Percentiles rank a stretch among this genome's conserved stretches.
phyloP scores from a whole-genome alignment of 2,329 filamentous ascomycete species.

The Colletotrichum musicola region DNA sequence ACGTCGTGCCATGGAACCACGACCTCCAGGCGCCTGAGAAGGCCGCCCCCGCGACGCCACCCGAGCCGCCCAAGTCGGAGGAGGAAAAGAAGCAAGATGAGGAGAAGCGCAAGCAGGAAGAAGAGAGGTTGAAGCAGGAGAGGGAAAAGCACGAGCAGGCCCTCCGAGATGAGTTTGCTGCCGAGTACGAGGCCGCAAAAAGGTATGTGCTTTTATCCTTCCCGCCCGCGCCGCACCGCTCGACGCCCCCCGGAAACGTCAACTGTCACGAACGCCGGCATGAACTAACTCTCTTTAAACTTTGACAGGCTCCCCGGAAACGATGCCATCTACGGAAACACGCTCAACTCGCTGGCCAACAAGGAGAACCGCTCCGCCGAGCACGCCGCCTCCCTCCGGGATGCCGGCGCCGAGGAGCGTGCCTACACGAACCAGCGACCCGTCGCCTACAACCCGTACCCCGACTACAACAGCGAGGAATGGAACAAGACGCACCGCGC shows the following conservation, averaged over 20 bases:
- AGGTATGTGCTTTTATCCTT: conserved; percentile 50
- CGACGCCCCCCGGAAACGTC: conserved; percentile 29
- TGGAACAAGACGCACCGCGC: conserved; percentile 72
- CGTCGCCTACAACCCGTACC: conserved; percentile 77
- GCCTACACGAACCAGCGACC: conserved; percentile 56
- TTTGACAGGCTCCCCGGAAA: conserved; percentile 56
- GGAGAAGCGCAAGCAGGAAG: conserved; percentile 27
- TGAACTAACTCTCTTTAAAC: conserved; percentile 21
- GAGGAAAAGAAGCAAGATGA: conserved; percentile 36
- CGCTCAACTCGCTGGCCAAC: conserved; percentile 60
- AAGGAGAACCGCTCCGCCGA: conserved; percentile 53
- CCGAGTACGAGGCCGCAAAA: conserved; percentile 52
- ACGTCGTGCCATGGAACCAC: conserved; percentile 49
- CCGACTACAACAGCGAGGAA: conserved; percentile 72
- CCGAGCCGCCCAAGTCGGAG: conserved; percentile 35
- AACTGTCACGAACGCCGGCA: conserved; percentile 11
- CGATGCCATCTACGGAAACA: conserved; percentile 69
- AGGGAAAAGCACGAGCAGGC: conserved; percentile 46
- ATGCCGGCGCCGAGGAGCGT: conserved; percentile 44
- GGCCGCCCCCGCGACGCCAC: conserved; percentile 12
- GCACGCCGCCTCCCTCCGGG: conserved; percentile 41
- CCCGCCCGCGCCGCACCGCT: conserved; percentile 6
- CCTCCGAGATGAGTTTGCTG: conserved; percentile 48
- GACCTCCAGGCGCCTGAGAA: conserved; percentile 18
- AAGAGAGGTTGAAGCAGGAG: conserved; percentile 26